A percentile compares a stretch with the other conserved stretches of the same genome.
phyloP scores from a whole-genome alignment of 2,329 filamentous ascomycete genomes.

The Paecilomyces sp. region DNA sequence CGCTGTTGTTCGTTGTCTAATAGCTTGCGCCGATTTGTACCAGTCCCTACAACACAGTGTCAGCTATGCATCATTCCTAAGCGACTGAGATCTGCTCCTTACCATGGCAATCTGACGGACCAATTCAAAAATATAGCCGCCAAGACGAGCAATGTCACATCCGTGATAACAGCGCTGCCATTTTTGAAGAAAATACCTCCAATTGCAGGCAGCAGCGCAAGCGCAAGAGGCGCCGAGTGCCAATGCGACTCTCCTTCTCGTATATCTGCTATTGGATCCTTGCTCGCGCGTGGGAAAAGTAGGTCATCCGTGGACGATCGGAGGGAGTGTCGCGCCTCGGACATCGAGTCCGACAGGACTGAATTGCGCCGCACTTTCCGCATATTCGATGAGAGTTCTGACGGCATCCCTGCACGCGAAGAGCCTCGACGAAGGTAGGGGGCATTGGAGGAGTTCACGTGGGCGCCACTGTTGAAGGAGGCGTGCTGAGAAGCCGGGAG shows the following conservation, averaged over 20 bases:
- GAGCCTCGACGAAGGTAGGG: slow-evolving; percentile 29
- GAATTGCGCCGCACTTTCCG: slow-evolving; percentile 61
- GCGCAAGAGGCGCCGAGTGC: slow-evolving; percentile 72
- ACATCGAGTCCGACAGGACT: slow-evolving; percentile 67
- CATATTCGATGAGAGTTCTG: slow-evolving; percentile 20
- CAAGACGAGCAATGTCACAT: slow-evolving; percentile 71
- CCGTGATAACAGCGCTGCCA: slow-evolving; percentile 75
- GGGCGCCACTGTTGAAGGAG: slow-evolving; percentile 8
- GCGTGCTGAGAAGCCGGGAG: slow-evolving; percentile 10
- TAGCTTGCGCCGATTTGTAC: slow-evolving; percentile 64
- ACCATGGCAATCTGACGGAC: slow-evolving; percentile 88
- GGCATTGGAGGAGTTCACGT: slow-evolving; percentile 8
- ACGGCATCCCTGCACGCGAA: slow-evolving; percentile 28
- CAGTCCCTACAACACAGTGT: slow-evolving; percentile 49
- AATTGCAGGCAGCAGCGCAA: slow-evolving; percentile 80
- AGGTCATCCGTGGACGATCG: slow-evolving; percentile 64
- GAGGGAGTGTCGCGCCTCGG: slow-evolving; percentile 57
- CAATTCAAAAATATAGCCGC: slow-evolving; percentile 85
- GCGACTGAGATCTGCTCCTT: slow-evolving; percentile 22
- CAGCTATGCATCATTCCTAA: neutral
- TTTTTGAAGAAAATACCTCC: slow-evolving; percentile 78
- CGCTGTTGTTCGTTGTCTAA: slow-evolving; percentile 42
- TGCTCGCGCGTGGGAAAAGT: slow-evolving; percentile 49
- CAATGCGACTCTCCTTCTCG: slow-evolving; percentile 58
- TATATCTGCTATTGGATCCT: slow-evolving; percentile 21